These are phyloP conservation scores for Drechslerella coelobrocha DNA, from an alignment of 2,329 filamentous ascomycete species.

Conservation along the genomic window DNA sequence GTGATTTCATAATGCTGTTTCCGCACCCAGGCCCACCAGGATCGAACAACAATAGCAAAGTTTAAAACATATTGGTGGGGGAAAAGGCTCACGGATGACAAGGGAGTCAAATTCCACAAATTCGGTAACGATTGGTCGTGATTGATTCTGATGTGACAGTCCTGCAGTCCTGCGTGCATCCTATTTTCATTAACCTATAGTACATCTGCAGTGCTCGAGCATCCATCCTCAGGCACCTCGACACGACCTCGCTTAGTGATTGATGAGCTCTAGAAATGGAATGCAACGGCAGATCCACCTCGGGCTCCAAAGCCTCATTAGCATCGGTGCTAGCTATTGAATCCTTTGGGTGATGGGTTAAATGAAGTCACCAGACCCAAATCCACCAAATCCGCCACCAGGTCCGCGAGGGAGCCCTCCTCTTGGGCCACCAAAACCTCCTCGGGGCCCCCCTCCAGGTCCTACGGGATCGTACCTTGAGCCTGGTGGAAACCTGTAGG, in stretches of 20 bases:
- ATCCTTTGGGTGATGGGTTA: conserved; percentile 53
- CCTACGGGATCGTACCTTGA: conserved; percentile 89
- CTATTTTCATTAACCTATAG: background rate
- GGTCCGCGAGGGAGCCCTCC: conserved; percentile 56
- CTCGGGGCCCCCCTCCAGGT: conserved; percentile 68
- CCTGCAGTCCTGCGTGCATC: background rate
- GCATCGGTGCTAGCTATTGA: conserved; percentile 29
- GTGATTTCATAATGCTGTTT: background rate
- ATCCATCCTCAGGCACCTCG: background rate
- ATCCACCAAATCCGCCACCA: conserved; percentile 57
- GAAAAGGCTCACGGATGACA: background rate
- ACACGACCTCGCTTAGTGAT: background rate
- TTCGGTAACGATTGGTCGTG: conserved; percentile 30
- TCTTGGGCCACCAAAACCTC: conserved; percentile 57
- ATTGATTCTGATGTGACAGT: conserved; percentile 15
- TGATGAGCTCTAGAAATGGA: conserved; percentile 10
- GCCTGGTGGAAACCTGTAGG: conserved; percentile 75
- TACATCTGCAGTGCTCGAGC: background rate
- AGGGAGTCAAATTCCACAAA: background rate
- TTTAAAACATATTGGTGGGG: no score
- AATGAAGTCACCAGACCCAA: conserved; percentile 65
- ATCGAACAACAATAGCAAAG: background rate
- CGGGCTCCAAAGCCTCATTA: conserved; percentile 16
- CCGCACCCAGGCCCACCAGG: background rate
- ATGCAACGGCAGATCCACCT: conserved; percentile 21